phyloP scores from a whole-genome alignment of 257 asterid species.

The Euphrasia confusa region DNA sequence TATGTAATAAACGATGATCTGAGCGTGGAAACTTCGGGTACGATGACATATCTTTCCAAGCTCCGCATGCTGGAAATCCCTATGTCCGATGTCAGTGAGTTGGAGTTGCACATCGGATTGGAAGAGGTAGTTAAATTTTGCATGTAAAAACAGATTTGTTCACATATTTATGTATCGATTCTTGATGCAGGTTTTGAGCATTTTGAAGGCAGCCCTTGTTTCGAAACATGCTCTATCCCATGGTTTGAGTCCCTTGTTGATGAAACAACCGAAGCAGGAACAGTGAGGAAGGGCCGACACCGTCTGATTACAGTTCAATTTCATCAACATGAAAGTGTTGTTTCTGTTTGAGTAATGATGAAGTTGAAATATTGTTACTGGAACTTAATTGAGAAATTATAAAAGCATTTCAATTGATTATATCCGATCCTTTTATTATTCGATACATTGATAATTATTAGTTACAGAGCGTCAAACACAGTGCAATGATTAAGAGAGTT shows the following conservation, averaged over 20 bases:
- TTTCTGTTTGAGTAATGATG: no score
- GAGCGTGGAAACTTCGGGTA: constrained; percentile 11
- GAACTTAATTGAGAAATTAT: no score
- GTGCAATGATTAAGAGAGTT: not conserved
- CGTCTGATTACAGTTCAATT: no score
- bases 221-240: constrained; percentile 21
- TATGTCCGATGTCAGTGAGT: constrained; percentile 19
- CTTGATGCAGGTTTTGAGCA: constrained; percentile 24
- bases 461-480: not conserved
- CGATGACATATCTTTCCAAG: constrained; percentile 4
- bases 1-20: constrained; percentile 25
- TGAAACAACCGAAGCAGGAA: constrained; percentile 1
- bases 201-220: constrained; percentile 23
- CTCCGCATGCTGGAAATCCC: constrained; percentile 11
- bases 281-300: not conserved
- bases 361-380: no score
- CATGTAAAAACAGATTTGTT: not conserved
- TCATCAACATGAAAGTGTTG: no score
- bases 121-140: constrained; percentile 21
- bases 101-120: constrained; percentile 18
- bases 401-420: no score
- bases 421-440: not conserved
- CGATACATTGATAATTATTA: not conserved
- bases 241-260: constrained; percentile 7
- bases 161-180: not conserved